Evolutionary conservation across 2,329 filamentous ascomycete genomes (phyloP), one percentile per base, ranked within the genome.

Genomic region (Scedosporium boydii): DNA sequence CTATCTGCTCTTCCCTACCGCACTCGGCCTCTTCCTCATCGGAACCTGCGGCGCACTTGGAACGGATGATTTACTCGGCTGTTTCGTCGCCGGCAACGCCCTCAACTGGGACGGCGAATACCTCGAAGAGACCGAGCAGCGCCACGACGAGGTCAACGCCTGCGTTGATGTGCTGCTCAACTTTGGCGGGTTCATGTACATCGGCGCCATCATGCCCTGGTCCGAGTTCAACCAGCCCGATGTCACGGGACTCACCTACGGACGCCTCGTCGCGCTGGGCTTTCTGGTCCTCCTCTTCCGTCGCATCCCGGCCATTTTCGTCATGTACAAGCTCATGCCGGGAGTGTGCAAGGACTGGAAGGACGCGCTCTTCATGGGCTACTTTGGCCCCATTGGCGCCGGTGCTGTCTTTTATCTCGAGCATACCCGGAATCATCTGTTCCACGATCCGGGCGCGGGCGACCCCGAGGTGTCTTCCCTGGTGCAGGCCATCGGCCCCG

Each of bases 371-470:
- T 86, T 86, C 63, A 82, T 86, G 81, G 83, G 83, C 0, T 85
- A 85, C 64, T 92, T 93, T 67, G 89, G 89, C 0, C 89, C 89
- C 0, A 91, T 92, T 57, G 89, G 89, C 1, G 88, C 90, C 7
- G 87, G 86, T 21, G 89, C 89, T 0, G 81, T 91, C 26, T 92
- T 91, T 71, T 92, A 93, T 71, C 79, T 92, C 14, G 76, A 80
- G 66, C 78, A 80, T 63, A 74, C 76, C 1, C 41, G 48, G 4
- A 70, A 72, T 6, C 71, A 78, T 10, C 67, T 80, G 3, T 77
- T 79, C 63, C 76, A 76, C 0, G 63, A 72, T 4, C 63, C 70
- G 0, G 71, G 69, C 27, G 62, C 72, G 2, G 73, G 71, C 2
- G 75, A 76, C 64, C 69, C 68, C 12, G 71, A 72, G 48, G 72